phyloP scores from a whole-genome alignment of 345 rosid species.

The Citrus maxima region DNA sequence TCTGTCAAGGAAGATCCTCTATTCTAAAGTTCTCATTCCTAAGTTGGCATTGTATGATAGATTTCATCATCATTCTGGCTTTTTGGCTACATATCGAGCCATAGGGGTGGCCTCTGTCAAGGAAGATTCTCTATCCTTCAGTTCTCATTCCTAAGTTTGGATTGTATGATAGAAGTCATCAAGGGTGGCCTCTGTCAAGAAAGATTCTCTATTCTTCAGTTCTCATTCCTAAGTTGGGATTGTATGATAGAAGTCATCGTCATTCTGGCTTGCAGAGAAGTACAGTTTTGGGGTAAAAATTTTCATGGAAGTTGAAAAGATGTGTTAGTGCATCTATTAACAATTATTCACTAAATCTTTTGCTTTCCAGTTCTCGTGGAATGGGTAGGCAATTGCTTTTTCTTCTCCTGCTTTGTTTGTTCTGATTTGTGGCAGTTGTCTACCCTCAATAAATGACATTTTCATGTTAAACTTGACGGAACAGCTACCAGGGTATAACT shows the following conservation, averaged over 20 bases:
- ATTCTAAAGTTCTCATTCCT: too few relatives aligned
- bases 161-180: background rate
- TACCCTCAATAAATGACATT: background rate
- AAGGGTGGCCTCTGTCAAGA: background rate
- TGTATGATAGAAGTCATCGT: background rate
- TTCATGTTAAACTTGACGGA: background rate
- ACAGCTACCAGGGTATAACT: background rate
- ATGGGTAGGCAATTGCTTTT: background rate
- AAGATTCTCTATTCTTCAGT: background rate
- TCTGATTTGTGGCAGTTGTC: background rate
- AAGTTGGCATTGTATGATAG: too few relatives aligned
- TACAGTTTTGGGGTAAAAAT: background rate
- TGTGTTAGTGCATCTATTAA: background rate
- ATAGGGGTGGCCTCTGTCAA: background rate
- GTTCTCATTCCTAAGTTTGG: background rate
- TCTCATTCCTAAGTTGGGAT: too few relatives aligned
- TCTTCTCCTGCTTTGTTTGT: background rate
- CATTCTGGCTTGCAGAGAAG: background rate
- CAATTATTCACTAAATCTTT: background rate
- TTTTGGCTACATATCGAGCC: too few relatives aligned
- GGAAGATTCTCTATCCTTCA: background rate
- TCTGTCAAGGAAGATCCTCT: too few relatives aligned
- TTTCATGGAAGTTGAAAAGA: background rate
- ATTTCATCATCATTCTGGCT: background rate
- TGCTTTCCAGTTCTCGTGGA: background rate